A percentile compares a stretch with the other conserved stretches of the same genome.
Evolutionary conservation across 805 yeast species (phyloP).

Genomic region (Pichia deserticola): DNA sequence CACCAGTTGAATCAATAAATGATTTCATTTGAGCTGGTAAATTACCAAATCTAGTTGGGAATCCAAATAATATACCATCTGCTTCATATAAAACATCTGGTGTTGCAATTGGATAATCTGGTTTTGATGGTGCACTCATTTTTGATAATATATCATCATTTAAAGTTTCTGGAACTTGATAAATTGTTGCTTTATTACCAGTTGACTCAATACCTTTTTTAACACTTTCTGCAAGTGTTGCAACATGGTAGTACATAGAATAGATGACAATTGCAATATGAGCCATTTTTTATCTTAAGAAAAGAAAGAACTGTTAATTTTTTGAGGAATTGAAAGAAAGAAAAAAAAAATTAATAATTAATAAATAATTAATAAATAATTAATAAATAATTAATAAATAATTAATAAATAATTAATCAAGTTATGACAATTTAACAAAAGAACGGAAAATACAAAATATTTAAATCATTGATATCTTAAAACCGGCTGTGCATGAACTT

Average conservation of each 20-base stretch:
- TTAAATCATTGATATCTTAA: too few relatives aligned
- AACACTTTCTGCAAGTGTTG: constrained; percentile 56
- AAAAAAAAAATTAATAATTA: too few relatives aligned
- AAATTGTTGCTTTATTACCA: constrained; percentile 63
- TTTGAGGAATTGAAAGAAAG: background rate
- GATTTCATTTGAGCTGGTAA: constrained; percentile 71
- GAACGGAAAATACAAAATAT: too few relatives aligned
- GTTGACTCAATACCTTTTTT: constrained; percentile 63
- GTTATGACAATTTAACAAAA: too few relatives aligned
- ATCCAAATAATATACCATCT: constrained; percentile 80
- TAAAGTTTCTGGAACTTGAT: constrained; percentile 72
- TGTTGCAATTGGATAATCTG: constrained; percentile 60
- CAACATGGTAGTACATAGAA: constrained; percentile 75
- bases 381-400: too few relatives aligned
- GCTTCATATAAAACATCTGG: constrained; percentile 50
- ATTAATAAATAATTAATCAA: too few relatives aligned
- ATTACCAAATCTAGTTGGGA: constrained; percentile 81
- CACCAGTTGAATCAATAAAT: constrained; percentile 75
- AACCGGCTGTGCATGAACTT: too few relatives aligned
- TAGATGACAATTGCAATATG: constrained; percentile 44
- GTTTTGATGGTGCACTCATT: constrained; percentile 61
- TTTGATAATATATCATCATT: constrained; percentile 45
- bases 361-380: too few relatives aligned
- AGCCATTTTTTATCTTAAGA: constrained; percentile 17
- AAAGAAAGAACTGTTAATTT: background rate